phyloP scores from a whole-genome alignment of 805 yeast species.

The Ogataea paraovalis region DNA sequence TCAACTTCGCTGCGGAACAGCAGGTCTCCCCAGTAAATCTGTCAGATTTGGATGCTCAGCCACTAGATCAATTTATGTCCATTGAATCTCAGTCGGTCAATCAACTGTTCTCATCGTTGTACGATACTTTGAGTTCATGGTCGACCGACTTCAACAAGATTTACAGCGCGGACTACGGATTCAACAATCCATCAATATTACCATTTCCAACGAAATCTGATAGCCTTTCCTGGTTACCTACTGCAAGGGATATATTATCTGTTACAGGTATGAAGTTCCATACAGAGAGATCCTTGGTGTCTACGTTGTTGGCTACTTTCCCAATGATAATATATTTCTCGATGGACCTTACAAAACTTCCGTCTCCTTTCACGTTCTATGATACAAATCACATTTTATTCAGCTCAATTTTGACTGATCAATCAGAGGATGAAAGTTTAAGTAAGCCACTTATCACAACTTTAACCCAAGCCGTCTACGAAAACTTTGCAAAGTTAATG shows the following conservation, averaged over 20 bases:
- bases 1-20: constrained; percentile 1
- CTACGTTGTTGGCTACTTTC: background rate
- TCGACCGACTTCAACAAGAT: constrained; percentile 4
- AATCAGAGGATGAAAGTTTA: background rate
- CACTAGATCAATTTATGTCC: background rate
- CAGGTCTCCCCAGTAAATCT: background rate
- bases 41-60: background rate
- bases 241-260: constrained; percentile 23
- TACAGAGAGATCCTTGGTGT: background rate
- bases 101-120: constrained; percentile 25
- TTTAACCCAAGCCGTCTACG: constrained; percentile 11
- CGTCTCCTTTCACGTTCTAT: constrained; percentile 1
- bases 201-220: background rate
- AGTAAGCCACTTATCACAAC: background rate
- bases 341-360: background rate
- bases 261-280: background rate
- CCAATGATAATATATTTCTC: constrained; percentile 3
- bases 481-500: constrained; percentile 34
- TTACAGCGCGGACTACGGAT: background rate
- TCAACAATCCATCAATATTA: background rate
- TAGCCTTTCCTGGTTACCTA: constrained; percentile 33
- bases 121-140: constrained; percentile 16
- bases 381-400: background rate
- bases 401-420: background rate
- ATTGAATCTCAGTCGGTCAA: constrained; percentile 18